Evolutionary conservation across 83 land plant species (phyloP).

Genomic region (Diphasiastrum complanatum): DNA sequence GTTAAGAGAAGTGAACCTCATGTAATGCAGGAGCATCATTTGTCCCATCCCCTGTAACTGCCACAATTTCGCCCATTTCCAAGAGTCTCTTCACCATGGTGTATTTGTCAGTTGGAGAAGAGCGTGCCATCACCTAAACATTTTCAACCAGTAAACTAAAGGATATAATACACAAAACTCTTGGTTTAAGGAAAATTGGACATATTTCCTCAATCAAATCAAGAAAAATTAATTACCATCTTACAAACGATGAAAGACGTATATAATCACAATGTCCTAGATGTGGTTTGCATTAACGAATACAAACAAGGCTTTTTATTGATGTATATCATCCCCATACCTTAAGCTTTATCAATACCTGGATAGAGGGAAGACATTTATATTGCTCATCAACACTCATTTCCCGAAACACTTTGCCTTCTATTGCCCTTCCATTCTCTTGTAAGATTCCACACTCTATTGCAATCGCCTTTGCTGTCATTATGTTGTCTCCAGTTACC

Average conservation of each 20-base stretch:
- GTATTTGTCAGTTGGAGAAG: constrained; percentile 41
- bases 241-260: neutral
- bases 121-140: constrained; percentile 43
- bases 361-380: constrained; percentile 25
- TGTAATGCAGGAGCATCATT: constrained; percentile 46
- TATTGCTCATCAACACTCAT: constrained; percentile 32
- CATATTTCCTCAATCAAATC: neutral
- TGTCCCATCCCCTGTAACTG: constrained; percentile 43
- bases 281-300: too few species aligned
- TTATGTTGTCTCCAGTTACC: constrained; percentile 43
- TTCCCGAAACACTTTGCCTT: constrained; percentile 36
- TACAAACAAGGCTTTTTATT: too few species aligned
- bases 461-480: constrained; percentile 40
- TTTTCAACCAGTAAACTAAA: neutral
- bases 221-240: neutral
- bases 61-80: constrained; percentile 40
- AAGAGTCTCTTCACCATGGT: constrained; percentile 34
- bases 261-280: too few species aligned
- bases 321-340: neutral
- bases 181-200: neutral
- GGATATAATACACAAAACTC: too few species aligned
- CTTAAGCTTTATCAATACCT: constrained; percentile 12
- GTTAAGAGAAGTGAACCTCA: constrained; percentile 33
- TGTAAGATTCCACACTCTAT: constrained; percentile 34
- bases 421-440: constrained; percentile 28